Evolutionary conservation across 768 basidiomycete species (phyloP).

Genomic region (Boletus sp.): DNA sequence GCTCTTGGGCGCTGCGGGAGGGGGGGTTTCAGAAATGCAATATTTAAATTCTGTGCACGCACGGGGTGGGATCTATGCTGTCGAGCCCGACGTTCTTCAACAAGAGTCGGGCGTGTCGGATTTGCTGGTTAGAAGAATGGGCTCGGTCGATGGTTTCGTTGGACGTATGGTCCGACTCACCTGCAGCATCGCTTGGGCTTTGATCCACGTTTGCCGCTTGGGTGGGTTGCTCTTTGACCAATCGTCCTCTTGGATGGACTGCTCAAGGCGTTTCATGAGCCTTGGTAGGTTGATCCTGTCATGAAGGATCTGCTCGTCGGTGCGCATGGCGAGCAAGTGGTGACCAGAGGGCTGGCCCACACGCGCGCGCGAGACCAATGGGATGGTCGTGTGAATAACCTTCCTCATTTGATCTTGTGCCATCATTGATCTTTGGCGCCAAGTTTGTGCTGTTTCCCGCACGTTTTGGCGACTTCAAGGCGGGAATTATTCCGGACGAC

Average conservation of each 20-base stretch:
- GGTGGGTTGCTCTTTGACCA: slow-evolving; percentile 31
- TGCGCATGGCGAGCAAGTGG: slow-evolving; percentile 25
- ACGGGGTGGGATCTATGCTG: slow-evolving; percentile 45
- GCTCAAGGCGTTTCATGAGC: slow-evolving; percentile 61
- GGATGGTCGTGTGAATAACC: slow-evolving; percentile 19
- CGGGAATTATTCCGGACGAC: neutral
- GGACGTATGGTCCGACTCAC: slow-evolving; percentile 32
- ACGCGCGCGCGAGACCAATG: too few relatives aligned
- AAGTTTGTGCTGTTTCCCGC: neutral
- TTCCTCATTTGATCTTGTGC: slow-evolving; percentile 17
- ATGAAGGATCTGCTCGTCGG: slow-evolving; percentile 39
- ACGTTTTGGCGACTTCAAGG: neutral
- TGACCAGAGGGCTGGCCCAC: too few relatives aligned
- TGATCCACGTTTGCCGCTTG: slow-evolving; percentile 47
- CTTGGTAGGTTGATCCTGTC: slow-evolving; percentile 69
- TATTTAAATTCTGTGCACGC: slow-evolving; percentile 20
- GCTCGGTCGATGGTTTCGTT: neutral
- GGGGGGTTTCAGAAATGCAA: neutral
- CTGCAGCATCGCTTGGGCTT: slow-evolving; percentile 54
- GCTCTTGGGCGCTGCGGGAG: too few relatives aligned
- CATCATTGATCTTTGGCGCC: slow-evolving; percentile 19
- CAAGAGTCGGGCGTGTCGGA: slow-evolving; percentile 57
- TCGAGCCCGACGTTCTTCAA: slow-evolving; percentile 58
- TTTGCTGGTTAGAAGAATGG: slow-evolving; percentile 29
- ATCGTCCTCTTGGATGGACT: slow-evolving; percentile 39